A percentile compares a stretch with the other conserved stretches of the same genome.
Evolutionary conservation across 1,284 basidiomycete species (phyloP).

Genomic region (Salmacisia buchloeana): DNA sequence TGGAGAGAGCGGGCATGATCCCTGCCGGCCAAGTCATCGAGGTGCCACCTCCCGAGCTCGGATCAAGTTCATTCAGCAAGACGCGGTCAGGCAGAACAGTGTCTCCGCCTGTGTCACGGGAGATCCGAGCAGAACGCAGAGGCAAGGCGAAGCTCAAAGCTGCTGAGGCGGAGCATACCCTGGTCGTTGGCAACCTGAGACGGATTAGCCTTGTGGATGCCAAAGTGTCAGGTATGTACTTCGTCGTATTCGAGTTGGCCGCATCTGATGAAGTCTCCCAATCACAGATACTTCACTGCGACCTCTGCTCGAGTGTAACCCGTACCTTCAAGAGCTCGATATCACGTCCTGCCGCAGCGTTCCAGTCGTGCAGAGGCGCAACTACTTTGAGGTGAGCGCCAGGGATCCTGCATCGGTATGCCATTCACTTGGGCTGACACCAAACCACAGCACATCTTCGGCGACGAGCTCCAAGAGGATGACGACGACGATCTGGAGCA

Average conservation of each 20-base stretch:
- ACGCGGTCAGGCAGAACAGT: background rate
- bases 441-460: background rate
- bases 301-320: background rate
- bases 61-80: background rate
- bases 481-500: background rate
- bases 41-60: background rate
- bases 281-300: background rate
- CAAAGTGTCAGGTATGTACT: background rate
- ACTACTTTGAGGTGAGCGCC: conserved; percentile 4
- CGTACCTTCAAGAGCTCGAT: background rate
- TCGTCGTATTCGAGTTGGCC: background rate
- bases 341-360: conserved; percentile 1
- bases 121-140: background rate
- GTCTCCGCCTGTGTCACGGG: too few species aligned
- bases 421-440: background rate
- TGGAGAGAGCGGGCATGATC: background rate
- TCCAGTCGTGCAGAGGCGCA: background rate
- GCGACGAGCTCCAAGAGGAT: background rate
- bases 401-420: background rate
- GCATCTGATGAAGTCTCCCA: background rate
- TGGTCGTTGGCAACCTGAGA: background rate
- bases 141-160: background rate
- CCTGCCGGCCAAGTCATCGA: background rate
- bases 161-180: background rate
- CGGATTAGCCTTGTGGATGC: background rate